A percentile compares a stretch with the other conserved stretches of the same genome.
Conservation (phyloP, 192 early-diverging fungal species). For the Phlyctochytrium planicorne region DNA sequence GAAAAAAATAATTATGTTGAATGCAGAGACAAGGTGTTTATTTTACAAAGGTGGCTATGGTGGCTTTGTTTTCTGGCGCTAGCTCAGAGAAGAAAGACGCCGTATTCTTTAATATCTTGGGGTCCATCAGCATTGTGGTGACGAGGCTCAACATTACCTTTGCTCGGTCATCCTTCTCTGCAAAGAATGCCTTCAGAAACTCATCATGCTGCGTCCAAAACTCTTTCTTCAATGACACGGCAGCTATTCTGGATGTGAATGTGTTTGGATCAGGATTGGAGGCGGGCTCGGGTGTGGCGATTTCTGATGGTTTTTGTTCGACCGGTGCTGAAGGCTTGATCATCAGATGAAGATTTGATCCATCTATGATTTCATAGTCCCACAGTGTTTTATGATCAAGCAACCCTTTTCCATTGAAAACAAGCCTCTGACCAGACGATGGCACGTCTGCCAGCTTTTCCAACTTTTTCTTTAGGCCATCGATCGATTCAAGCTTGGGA, state of each 20-base stretch:
- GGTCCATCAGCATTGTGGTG: no score
- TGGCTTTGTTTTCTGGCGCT: no score
- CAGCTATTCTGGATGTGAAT: not conserved
- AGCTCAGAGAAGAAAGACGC: no score
- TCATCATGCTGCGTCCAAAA: not conserved
- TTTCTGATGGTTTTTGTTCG: not conserved
- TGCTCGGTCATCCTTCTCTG: no score
- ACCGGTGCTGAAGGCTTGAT: slow-evolving; percentile 3
- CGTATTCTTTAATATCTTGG: no score
- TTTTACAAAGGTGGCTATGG: no score
- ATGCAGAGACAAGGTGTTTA: no score
- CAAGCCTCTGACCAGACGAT: slow-evolving; percentile 17
- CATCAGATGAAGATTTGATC: slow-evolving; percentile 26
- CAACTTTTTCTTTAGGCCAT: slow-evolving; percentile 20
- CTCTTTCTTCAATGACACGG: not conserved
- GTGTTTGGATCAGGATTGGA: no score
- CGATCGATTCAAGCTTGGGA: slow-evolving; percentile 11
- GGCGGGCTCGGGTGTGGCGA: not conserved
- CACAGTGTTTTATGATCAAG: slow-evolving; percentile 24
- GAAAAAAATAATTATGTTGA: no score
- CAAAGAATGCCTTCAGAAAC: not conserved
- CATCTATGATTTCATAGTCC: slow-evolving; percentile 24
- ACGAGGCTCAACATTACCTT: no score
- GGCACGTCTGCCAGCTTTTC: slow-evolving; percentile 14
- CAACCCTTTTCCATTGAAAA: slow-evolving; percentile 27